phyloP scores from a whole-genome alignment of 805 yeast genomes.

The Lachancea nothofagi region DNA sequence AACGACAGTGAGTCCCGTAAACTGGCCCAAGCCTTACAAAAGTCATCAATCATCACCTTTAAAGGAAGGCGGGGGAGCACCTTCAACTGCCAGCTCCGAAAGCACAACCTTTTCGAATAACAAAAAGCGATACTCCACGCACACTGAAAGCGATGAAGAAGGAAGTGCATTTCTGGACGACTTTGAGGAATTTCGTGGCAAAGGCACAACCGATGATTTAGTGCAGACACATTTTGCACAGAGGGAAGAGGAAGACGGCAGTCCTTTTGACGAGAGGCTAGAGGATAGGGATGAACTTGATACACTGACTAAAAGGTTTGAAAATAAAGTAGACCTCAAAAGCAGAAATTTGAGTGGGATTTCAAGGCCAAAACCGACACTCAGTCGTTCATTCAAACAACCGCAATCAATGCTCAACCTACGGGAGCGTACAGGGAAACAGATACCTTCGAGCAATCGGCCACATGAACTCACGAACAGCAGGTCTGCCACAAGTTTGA shows the following conservation, averaged over 20 bases:
- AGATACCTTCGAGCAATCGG: constrained; percentile 1
- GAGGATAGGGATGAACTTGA: constrained; percentile 8
- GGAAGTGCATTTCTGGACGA: constrained; percentile 26
- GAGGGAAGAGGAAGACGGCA: too few species aligned
- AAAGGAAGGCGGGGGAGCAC: constrained; percentile 15
- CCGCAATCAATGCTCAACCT: constrained; percentile 32
- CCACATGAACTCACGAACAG: constrained; percentile 21
- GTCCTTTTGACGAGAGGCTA: too few species aligned
- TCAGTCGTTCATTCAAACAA: constrained; percentile 18
- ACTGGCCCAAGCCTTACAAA: constrained; percentile 2
- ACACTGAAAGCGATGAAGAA: constrained; percentile 20
- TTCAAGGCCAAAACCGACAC: constrained; percentile 8
- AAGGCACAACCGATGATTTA: constrained; percentile 26
- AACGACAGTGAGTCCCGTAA: constrained; percentile 19
- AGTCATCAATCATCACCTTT: constrained; percentile 12
- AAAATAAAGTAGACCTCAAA: constrained; percentile 8
- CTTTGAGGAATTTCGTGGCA: constrained; percentile 27
- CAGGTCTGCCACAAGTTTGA: constrained; percentile 25
- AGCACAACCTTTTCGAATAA: constrained; percentile 27
- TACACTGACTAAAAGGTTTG: constrained; percentile 17
- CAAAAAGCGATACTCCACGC: constrained; percentile 14
- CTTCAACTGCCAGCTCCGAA: constrained; percentile 29
- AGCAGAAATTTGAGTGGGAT: constrained; percentile 1
- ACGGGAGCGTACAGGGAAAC: constrained; percentile 10
- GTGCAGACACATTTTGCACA: constrained; percentile 17